Base-by-base conservation (phyloP, 139 green algal genomes). In the Volvox reticuliferus region DNA sequence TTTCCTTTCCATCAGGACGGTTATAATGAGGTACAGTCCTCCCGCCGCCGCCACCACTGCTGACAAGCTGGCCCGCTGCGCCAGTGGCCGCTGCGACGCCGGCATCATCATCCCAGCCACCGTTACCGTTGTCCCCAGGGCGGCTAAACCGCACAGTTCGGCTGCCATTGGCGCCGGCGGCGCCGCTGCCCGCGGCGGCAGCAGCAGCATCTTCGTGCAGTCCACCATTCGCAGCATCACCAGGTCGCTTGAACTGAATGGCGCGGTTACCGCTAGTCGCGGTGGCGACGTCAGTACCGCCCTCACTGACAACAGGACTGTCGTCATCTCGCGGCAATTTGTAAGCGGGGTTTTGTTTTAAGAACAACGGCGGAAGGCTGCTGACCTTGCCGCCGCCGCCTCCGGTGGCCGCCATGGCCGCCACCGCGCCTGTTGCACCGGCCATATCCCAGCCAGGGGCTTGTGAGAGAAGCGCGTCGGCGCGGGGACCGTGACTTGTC, bases 141-240 rank as follows among this genome's bases (percentile, higher is more conserved):
- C 79, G 79, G 79, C 69, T 86, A 44, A 86, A 86, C 26, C 44
- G 44, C 44, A 84, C 78, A 14, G 78, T 65, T 20, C 78, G 78
- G 36, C 63, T 84, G 78, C 78, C 71, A 79, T 36, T 28, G 6
- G 67, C 24, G 67, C 67, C 22, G 67, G 22, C 6, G 67, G 22
- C 67, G 24, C 79, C 17, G 62, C 81, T 18, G n/a, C 17, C 62
- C 12, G 81, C 61, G 0, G 62, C 81, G 20, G 81, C 61, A 21
- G n/a, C 81, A 24, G n/a, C 81, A 0, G n/a, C 61, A 20, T 62
- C 76, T 20, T 61, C 33, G 33, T 61, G 33, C 76, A 82, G 26
- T 12, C 33, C 76, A 3, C 76, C 76, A 26, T 36, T 36, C 76
- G n/a, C 0, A 13, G 9, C 44, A 17, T 69, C 28, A 1, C 76